Evolutionary conservation across 805 yeast species (phyloP).

Genomic region (Komagataella kurtzmanii): DNA sequence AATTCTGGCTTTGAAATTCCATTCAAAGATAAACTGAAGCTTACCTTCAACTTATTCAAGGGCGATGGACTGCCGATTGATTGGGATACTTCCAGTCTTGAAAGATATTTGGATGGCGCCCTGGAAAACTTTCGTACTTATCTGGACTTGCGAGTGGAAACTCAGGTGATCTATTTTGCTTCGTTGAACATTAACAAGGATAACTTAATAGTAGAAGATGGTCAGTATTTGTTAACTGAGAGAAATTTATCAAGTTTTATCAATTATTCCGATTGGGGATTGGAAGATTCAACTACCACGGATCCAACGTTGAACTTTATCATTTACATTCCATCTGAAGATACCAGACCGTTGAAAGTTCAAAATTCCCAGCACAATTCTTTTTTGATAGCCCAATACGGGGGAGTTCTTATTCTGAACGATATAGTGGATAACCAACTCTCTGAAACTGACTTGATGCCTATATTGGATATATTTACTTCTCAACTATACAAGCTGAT

Average conservation of each 20-base stretch:
- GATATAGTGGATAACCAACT: constrained; percentile 19
- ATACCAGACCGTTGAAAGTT: constrained; percentile 34
- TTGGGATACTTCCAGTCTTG: constrained; percentile 57
- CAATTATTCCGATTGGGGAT: constrained; percentile 78
- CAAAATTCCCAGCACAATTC: constrained; percentile 34
- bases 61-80: constrained; percentile 54
- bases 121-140: constrained; percentile 35
- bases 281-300: constrained; percentile 30
- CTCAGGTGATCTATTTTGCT: constrained; percentile 67
- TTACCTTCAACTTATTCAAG: neutral
- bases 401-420: constrained; percentile 53
- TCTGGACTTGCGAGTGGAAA: constrained; percentile 63
- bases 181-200: constrained; percentile 17
- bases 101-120: constrained; percentile 24
- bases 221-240: constrained; percentile 22
- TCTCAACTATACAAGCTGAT: constrained; percentile 62
- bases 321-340: constrained; percentile 44
- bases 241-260: constrained; percentile 61
- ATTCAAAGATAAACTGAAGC: neutral
- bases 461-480: constrained; percentile 55
- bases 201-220: constrained; percentile 11
- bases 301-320: constrained; percentile 63
- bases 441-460: constrained; percentile 31
- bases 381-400: constrained; percentile 83
- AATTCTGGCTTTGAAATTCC: neutral